Conservation (phyloP, 352 stramenopile genomes). For the Hyaloperonospora brassicae region DNA sequence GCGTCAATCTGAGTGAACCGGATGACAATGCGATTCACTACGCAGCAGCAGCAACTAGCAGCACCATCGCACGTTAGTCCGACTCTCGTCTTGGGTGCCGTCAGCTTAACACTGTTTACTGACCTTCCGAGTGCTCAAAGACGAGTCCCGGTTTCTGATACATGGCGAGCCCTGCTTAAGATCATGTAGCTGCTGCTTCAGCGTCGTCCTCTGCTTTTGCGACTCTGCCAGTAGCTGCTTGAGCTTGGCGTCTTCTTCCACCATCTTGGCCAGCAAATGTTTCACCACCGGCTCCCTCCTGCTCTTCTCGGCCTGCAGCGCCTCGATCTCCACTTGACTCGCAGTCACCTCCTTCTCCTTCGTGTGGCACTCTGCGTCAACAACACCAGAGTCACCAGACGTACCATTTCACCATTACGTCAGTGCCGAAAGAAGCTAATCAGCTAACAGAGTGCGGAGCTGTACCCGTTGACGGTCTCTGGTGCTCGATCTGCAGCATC, state of each 20-base stretch:
- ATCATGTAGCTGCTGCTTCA: conserved; percentile 49
- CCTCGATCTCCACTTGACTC: conserved; percentile 61
- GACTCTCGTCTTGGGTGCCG: background rate
- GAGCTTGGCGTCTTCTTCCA: conserved; percentile 48
- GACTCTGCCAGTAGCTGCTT: conserved; percentile 40
- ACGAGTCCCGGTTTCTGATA: conserved; percentile 63
- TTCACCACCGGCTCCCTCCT: conserved; percentile 58
- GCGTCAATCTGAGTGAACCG: conserved; percentile 67
- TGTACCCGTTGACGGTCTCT: conserved; percentile 30
- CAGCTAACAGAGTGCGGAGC: background rate
- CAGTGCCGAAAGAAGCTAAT: background rate
- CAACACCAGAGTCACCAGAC: background rate
- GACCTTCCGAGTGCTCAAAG: conserved; percentile 58
- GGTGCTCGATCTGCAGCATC: conserved; percentile 35
- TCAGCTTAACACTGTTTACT: conserved; percentile 3
- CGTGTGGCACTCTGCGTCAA: conserved; percentile 24
- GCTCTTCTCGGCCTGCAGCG: conserved; percentile 49
- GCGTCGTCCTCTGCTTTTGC: conserved; percentile 32
- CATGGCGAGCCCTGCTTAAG: conserved; percentile 53
- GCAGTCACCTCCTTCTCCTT: conserved; percentile 48
- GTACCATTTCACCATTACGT: background rate
- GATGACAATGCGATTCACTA: conserved; percentile 56
- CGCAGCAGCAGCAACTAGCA: background rate
- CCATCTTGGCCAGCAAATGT: conserved; percentile 46
- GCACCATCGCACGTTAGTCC: background rate